Evolutionary conservation across 2,329 filamentous ascomycete species (phyloP).

Genomic region (Blastomyces emzantsi): DNA sequence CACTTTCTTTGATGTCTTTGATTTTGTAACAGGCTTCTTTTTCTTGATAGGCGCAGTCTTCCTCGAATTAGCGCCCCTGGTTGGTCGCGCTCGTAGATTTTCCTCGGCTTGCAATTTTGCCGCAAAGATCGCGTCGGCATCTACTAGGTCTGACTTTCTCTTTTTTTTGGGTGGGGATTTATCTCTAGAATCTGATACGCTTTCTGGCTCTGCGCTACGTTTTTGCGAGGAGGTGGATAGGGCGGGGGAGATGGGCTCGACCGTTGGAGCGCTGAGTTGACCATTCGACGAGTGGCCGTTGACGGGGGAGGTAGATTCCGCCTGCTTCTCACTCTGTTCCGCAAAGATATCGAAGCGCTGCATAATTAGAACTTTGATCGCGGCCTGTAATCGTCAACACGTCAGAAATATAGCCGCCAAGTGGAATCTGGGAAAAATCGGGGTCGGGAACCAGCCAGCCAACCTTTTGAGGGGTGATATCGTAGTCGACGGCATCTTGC

Average conservation of each 20-base stretch:
- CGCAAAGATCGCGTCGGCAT: conserved; percentile 79
- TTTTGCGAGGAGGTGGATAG: conserved; percentile 33
- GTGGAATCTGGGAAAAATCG: background rate
- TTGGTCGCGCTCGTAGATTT: conserved; percentile 66
- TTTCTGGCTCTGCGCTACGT: conserved; percentile 35
- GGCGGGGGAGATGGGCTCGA: conserved; percentile 24
- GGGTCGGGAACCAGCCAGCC: conserved; percentile 15
- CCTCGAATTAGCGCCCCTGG: conserved; percentile 59
- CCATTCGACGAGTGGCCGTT: conserved; percentile 29
- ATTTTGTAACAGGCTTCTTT: conserved; percentile 46
- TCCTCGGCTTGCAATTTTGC: conserved; percentile 87
- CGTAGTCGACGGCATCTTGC: conserved; percentile 51
- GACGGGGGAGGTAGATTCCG: conserved; percentile 17
- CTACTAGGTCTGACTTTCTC: conserved; percentile 52
- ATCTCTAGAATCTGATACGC: conserved; percentile 30
- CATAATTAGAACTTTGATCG: conserved; percentile 64
- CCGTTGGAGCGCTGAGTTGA: conserved; percentile 21
- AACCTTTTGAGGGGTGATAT: conserved; percentile 56
- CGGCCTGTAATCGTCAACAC: conserved; percentile 40
- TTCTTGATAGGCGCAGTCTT: conserved; percentile 55
- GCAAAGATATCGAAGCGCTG: conserved; percentile 62
- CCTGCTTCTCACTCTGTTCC: conserved; percentile 27
- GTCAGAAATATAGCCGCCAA: background rate
- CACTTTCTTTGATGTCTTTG: conserved; percentile 57
- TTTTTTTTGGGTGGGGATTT: conserved; percentile 54